Conservation (phyloP, 495 filamentous ascomycete species). For the Podospora appendiculata region DNA sequence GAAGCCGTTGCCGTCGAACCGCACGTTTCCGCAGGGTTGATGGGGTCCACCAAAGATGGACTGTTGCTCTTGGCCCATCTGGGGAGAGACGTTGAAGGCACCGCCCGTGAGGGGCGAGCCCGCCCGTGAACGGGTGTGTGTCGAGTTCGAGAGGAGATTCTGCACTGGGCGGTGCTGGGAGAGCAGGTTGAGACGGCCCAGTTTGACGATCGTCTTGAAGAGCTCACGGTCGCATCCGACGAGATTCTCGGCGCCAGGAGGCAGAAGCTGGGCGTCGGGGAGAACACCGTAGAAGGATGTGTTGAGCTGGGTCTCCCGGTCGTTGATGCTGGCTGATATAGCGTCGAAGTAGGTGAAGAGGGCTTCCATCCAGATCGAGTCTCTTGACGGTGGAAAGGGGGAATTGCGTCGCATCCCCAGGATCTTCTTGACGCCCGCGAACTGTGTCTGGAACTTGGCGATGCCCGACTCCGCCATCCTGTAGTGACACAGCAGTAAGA, state of each 20-base stretch:
- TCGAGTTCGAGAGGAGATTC: constrained; percentile 19
- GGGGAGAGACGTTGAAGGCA: constrained; percentile 40
- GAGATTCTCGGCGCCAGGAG: constrained; percentile 59
- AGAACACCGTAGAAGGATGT: constrained; percentile 53
- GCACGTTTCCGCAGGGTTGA: constrained; percentile 20
- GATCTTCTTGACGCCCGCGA: constrained; percentile 89
- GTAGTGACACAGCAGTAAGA: constrained; percentile 84
- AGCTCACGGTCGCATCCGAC: constrained; percentile 78
- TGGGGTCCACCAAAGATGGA: constrained; percentile 14
- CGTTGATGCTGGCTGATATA: constrained; percentile 87
- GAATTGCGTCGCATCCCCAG: constrained; percentile 69
- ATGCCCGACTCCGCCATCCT: constrained; percentile 90
- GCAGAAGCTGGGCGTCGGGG: constrained; percentile 62
- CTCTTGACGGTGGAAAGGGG: constrained; percentile 57
- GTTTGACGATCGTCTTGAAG: constrained; percentile 68
- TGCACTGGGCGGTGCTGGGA: constrained; percentile 63
- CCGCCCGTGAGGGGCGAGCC: constrained; percentile 35
- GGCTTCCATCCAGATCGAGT: constrained; percentile 80
- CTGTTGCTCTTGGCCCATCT: constrained; percentile 10
- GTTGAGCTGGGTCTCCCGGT: constrained; percentile 82
- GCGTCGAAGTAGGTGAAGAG: constrained; percentile 95
- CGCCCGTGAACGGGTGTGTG: constrained; percentile 17
- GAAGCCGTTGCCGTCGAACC: constrained; percentile 60
- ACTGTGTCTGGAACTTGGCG: constrained; percentile 86
- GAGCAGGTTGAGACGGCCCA: constrained; percentile 82